Conservation (phyloP, 176 grass and related monocot genomes). For the Urochloa ruziziensis region DNA sequence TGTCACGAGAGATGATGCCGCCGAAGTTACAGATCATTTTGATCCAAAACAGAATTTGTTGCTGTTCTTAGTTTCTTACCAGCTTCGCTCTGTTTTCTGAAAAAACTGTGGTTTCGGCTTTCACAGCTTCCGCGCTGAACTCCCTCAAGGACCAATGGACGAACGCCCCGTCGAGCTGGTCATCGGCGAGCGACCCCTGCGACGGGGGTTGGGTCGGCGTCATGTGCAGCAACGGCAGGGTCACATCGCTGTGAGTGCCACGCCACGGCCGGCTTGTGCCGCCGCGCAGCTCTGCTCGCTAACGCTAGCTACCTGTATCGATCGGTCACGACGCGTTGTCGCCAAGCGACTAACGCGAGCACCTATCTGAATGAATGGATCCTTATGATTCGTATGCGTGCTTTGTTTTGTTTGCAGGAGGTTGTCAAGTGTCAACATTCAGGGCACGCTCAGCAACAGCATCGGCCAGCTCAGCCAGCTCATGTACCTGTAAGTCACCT, state of each 20-base stretch:
- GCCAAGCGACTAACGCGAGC: too few species aligned
- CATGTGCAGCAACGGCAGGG: constrained; percentile 35
- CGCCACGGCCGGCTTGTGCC: background rate
- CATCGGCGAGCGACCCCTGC: constrained; percentile 42
- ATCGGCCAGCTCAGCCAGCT: constrained; percentile 46
- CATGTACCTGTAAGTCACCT: constrained; percentile 39
- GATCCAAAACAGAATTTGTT: background rate
- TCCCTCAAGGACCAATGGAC: constrained; percentile 22
- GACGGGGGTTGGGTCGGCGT: constrained; percentile 40
- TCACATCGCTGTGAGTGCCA: constrained; percentile 41
- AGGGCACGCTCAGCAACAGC: constrained; percentile 45
- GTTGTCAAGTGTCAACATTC: constrained; percentile 33
- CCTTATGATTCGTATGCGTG: background rate
- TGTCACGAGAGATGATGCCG: too few species aligned
- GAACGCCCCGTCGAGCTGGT: constrained; percentile 42
- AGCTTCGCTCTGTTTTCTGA: too few species aligned
- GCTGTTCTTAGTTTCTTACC: too few species aligned
- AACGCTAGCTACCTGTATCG: background rate
- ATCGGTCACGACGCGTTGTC: background rate
- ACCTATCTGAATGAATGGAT: background rate
- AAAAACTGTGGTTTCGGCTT: background rate
- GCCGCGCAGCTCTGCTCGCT: background rate
- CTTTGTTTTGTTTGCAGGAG: constrained; percentile 26
- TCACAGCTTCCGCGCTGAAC: constrained; percentile 21
- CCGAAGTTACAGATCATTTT: background rate